Evolutionary conservation across 2,329 filamentous ascomycete genomes (phyloP).

Genomic region (Neocucurbitaria cava): DNA sequence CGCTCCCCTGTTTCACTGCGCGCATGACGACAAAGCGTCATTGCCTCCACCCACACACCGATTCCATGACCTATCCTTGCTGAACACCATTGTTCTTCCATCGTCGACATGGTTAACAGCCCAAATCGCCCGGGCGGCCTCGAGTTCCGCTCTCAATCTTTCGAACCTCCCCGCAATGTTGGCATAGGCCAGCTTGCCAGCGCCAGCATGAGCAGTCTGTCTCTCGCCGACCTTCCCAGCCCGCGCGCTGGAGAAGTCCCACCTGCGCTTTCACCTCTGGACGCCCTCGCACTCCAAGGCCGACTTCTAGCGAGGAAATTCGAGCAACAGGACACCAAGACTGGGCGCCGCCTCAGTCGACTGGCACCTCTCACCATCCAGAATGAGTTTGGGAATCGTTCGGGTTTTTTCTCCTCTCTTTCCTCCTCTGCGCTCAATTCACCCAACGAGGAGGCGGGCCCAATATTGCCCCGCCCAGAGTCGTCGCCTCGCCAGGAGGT

Average conservation of each 20-base stretch:
- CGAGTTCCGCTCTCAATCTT: constrained; percentile 43
- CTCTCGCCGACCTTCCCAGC: constrained; percentile 53
- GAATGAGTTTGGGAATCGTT: constrained; percentile 78
- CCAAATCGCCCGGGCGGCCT: constrained; percentile 41
- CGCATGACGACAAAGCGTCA: constrained; percentile 42
- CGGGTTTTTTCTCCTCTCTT: constrained; percentile 80
- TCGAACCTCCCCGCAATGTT: constrained; percentile 32
- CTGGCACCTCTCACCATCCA: constrained; percentile 83
- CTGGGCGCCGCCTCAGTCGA: constrained; percentile 81
- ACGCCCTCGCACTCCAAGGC: constrained; percentile 93
- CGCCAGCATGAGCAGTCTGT: constrained; percentile 43
- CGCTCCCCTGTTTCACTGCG: constrained; percentile 27
- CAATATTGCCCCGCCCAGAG: constrained; percentile 35
- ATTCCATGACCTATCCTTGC: constrained; percentile 32
- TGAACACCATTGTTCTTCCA: constrained; percentile 14
- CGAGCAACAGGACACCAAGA: constrained; percentile 70
- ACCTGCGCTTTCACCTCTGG: constrained; percentile 89
- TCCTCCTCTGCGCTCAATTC: constrained; percentile 64
- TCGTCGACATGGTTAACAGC: constrained; percentile 37
- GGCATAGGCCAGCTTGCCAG: constrained; percentile 24
- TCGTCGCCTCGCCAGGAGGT: constrained; percentile 38
- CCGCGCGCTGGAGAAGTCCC: constrained; percentile 68
- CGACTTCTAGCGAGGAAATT: constrained; percentile 86
- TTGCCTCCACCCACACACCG: constrained; percentile 20
- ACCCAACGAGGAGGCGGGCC: constrained; percentile 56